A percentile compares a stretch with the other conserved stretches of the same genome.
Conservation (phyloP, 164 flowering plant genomes). For the Akebia trifoliata region DNA sequence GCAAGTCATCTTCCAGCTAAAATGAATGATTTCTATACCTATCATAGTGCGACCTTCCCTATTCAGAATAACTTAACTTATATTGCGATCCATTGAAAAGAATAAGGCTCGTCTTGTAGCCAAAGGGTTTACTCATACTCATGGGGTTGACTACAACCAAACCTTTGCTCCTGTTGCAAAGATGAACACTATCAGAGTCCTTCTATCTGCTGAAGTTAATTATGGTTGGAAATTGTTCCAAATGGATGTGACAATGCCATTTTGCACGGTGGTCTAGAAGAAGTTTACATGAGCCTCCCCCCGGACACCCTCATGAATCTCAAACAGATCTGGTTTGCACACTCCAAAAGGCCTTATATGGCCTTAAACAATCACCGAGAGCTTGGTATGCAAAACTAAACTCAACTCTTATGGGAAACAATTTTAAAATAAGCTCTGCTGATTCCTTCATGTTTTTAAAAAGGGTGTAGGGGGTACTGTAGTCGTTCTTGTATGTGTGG, state of each 20-base stretch:
- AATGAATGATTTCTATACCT: background rate
- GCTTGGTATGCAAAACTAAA: conserved; percentile 1
- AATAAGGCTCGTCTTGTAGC: background rate
- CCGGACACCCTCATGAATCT: conserved; percentile 4
- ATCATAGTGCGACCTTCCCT: background rate
- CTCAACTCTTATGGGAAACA: background rate
- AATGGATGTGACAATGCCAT: conserved; percentile 1
- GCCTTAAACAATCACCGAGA: background rate
- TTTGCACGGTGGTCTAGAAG: background rate
- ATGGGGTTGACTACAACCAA: conserved; percentile 2
- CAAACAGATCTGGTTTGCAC: background rate
- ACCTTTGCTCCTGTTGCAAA: background rate
- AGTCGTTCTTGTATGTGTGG: conserved; percentile 3
- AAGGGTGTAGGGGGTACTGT: background rate
- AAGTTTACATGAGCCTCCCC: conserved; percentile 2
- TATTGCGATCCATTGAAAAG: background rate
- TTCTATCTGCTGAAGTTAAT: background rate
- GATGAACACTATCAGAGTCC: background rate
- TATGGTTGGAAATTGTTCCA: background rate
- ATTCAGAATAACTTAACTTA: background rate
- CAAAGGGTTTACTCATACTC: background rate
- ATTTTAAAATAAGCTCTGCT: background rate
- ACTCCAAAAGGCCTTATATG: conserved; percentile 1
- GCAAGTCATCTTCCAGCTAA: too few relatives aligned
- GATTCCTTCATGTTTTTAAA: background rate